These are phyloP conservation scores for Triglochin maritima DNA, from an alignment of 106 monocot species.

Conservation along the genomic window DNA sequence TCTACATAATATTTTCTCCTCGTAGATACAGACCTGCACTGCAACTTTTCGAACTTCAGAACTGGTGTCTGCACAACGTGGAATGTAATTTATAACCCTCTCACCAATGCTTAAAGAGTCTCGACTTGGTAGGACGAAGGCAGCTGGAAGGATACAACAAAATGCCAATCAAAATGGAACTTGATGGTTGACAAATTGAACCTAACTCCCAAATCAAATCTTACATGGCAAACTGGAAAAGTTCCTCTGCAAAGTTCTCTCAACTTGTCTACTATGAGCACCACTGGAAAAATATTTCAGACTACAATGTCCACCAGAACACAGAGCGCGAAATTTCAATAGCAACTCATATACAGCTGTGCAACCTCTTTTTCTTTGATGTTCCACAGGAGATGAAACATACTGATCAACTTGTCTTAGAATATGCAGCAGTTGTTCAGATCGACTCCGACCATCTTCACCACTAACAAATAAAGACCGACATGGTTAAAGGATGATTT, in stretches of 20 bases:
- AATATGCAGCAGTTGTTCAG: constrained; percentile 87
- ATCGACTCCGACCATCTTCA: constrained; percentile 97
- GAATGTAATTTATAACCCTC: constrained; percentile 77
- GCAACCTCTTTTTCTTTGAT: constrained; percentile 90
- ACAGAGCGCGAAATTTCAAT: constrained; percentile 69
- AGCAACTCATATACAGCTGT: constrained; percentile 73
- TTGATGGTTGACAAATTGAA: constrained; percentile 3
- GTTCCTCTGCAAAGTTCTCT: constrained; percentile 35
- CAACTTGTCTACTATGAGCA: constrained; percentile 32
- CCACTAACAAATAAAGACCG: constrained; percentile 69
- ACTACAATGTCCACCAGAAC: constrained; percentile 68
- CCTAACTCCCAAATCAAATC: neutral
- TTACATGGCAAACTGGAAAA: constrained; percentile 87
- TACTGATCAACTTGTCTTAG: constrained; percentile 82
- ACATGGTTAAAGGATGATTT: too few relatives aligned
- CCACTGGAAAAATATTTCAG: constrained; percentile 42
- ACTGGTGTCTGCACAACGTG: constrained; percentile 83
- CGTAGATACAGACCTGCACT: constrained; percentile 53
- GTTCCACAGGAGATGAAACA: constrained; percentile 81
- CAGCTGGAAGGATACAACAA: constrained; percentile 52
- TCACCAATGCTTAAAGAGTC: constrained; percentile 90
- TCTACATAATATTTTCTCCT: neutral
- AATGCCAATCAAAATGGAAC: neutral
- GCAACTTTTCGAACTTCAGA: constrained; percentile 82
- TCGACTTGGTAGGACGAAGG: constrained; percentile 80